Percentiles rank a stretch among this genome's conserved stretches.
These are phyloP conservation scores for Astraeus odoratus DNA, from an alignment of 768 basidiomycete genomes.

Conservation along the genomic window DNA sequence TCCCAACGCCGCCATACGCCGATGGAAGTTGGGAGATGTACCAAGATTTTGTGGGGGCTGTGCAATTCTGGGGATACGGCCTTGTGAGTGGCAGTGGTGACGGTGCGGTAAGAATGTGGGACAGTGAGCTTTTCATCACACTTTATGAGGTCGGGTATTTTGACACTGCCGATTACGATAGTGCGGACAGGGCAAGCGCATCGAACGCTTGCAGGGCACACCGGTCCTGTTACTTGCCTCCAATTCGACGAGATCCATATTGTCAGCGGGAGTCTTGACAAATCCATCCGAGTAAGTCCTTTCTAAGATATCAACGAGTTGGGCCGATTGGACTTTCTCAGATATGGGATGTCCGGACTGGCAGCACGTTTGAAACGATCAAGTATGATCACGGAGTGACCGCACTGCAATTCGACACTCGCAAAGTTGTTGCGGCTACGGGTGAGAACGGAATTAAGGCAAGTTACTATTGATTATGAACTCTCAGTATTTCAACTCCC, in stretches of 20 bases:
- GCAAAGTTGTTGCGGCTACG: slow-evolving; percentile 87
- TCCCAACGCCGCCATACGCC: slow-evolving; percentile 80
- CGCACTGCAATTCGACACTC: slow-evolving; percentile 86
- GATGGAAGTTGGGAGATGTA: slow-evolving; percentile 95
- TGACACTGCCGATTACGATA: slow-evolving; percentile 24
- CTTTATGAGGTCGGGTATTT: neutral
- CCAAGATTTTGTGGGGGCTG: slow-evolving; percentile 93
- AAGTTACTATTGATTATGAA: slow-evolving; percentile 9
- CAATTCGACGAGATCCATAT: slow-evolving; percentile 97
- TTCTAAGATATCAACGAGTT: neutral
- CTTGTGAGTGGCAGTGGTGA: slow-evolving; percentile 96
- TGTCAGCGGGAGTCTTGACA: slow-evolving; percentile 89
- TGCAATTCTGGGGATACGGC: slow-evolving; percentile 99
- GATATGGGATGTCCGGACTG: slow-evolving; percentile 97
- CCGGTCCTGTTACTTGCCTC: slow-evolving; percentile 85
- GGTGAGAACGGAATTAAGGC: slow-evolving; percentile 95
- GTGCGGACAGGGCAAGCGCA: slow-evolving; percentile 98
- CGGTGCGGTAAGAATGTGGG: slow-evolving; percentile 98
- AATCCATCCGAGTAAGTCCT: slow-evolving; percentile 70
- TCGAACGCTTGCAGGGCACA: slow-evolving; percentile 88
- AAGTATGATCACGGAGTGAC: slow-evolving; percentile 89
- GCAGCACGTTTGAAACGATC: slow-evolving; percentile 81
- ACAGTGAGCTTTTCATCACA: slow-evolving; percentile 58
- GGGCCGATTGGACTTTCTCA: slow-evolving; percentile 23
- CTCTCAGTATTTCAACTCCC: neutral